These are phyloP conservation scores for Fusarium liriodendri DNA, from an alignment of 2,329 filamentous ascomycete species.

Conservation along the genomic window DNA sequence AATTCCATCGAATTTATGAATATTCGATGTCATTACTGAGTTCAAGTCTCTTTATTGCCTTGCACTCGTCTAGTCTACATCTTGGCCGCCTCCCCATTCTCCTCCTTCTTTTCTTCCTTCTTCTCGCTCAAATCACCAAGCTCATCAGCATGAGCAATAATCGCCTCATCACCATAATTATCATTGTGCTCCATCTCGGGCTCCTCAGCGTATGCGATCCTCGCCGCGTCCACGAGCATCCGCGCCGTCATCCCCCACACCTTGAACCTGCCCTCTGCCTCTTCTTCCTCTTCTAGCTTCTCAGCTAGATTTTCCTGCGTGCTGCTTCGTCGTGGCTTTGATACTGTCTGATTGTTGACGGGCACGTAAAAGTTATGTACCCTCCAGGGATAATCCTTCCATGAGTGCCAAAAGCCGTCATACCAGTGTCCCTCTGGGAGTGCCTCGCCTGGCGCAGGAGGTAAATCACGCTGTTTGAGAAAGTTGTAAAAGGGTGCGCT, in stretches of 20 bases:
- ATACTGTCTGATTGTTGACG: constrained; percentile 75
- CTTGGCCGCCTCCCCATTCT: constrained; percentile 46
- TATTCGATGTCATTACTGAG: neutral
- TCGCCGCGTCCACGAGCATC: constrained; percentile 88
- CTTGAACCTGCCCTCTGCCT: constrained; percentile 71
- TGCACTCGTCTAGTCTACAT: constrained; percentile 40
- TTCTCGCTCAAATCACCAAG: constrained; percentile 61
- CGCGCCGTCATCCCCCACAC: constrained; percentile 97
- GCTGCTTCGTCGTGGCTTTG: constrained; percentile 62
- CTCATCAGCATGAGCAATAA: constrained; percentile 59
- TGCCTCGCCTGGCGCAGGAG: constrained; percentile 49
- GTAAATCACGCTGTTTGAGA: constrained; percentile 70
- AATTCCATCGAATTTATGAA: neutral
- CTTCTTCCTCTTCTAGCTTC: constrained; percentile 59
- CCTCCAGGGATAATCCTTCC: constrained; percentile 81
- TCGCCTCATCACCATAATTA: constrained; percentile 63
- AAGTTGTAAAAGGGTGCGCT: constrained; percentile 91
- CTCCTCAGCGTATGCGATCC: constrained; percentile 83
- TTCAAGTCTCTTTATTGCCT: neutral
- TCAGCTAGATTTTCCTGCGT: constrained; percentile 58
- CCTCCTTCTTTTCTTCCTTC: constrained; percentile 43
- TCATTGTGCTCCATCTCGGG: constrained; percentile 83
- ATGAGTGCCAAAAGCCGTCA: constrained; percentile 82
- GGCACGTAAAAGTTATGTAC: constrained; percentile 95
- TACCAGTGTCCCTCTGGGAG: constrained; percentile 79